Evolutionary conservation across 139 green algal species (phyloP), one percentile per base, ranked within the genome.

Genomic region (Zygnema cylindricum): DNA sequence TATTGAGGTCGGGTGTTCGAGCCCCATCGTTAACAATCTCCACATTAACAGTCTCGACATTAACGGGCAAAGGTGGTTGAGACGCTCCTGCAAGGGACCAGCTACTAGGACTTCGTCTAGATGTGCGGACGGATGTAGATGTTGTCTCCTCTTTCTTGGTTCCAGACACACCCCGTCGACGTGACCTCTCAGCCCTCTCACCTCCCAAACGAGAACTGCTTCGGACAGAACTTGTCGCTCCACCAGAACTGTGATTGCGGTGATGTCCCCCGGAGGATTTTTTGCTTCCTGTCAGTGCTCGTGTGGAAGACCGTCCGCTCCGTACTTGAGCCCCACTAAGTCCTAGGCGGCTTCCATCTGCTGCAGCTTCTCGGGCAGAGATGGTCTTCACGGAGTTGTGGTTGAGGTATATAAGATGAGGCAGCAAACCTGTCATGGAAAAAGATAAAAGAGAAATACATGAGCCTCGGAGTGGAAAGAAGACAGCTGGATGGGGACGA

Each of bases 391-490:
- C 23, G 0, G 83, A 76, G 30, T 55, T 30, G 41, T 88, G n/a
- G 85, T 90, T 90, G 33, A 90, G 81, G 78, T 89, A 90, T 54
- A 82, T 23, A 32, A 90, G 85, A 49, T 90, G 81, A 0, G 85
- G 85, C 43, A 90, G 42, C 36, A 90, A 76, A 63, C 49, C 49
- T 63, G 16, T 2, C 85, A 76, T 88, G 83, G 35, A 54, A 25
- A 16, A 63, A 63, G 49, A 25, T 25, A 63, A 63, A 16, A 63
- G 49, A 16, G 49, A 25, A 16, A 16, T 16, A 63, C 49, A 16
- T 63, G 7, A 63, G 49, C 16, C 7, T 25, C 49, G 49, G 7
- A 63, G 16, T 25, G 49, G 49, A 63, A 63, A 63, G 7, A 63
- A 63, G 49, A 16, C 49, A 63, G 7, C 16, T 63, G 7, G 7